Conservation (phyloP, 805 yeast species). For the Candida sithepensis region DNA sequence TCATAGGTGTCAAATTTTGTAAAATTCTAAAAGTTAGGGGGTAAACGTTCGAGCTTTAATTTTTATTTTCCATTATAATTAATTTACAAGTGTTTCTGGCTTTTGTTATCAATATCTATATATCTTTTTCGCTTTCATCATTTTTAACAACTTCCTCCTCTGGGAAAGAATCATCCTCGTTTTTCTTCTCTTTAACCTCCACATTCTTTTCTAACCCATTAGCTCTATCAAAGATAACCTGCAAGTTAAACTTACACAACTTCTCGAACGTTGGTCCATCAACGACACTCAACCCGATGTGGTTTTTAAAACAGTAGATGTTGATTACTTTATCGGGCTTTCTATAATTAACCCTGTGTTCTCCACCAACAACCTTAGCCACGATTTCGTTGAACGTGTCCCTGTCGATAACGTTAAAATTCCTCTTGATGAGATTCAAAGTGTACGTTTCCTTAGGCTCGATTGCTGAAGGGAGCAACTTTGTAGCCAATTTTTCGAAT, state of each 20-base stretch:
- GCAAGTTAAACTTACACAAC: slow-evolving; percentile 70
- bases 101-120: neutral
- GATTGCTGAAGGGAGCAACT: slow-evolving; percentile 14
- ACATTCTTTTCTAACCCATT: slow-evolving; percentile 13
- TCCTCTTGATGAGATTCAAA: slow-evolving; percentile 73
- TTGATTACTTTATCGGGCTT: slow-evolving; percentile 72
- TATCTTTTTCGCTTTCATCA: neutral
- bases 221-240: slow-evolving; percentile 64
- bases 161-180: too few species aligned
- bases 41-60: too few species aligned
- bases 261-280: slow-evolving; percentile 48
- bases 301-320: slow-evolving; percentile 85
- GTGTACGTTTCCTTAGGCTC: slow-evolving; percentile 52
- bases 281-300: slow-evolving; percentile 84
- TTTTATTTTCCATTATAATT: too few species aligned
- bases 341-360: slow-evolving; percentile 75
- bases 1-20: too few species aligned
- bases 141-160: too few species aligned
- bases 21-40: too few species aligned
- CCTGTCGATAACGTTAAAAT: slow-evolving; percentile 69
- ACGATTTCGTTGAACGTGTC: slow-evolving; percentile 69
- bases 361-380: slow-evolving; percentile 33
- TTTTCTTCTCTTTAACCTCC: neutral
- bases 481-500: slow-evolving; percentile 44
- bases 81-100: too few species aligned